phyloP scores from a whole-genome alignment of 2,329 filamentous ascomycete genomes.

The Calonectria crousiana region DNA sequence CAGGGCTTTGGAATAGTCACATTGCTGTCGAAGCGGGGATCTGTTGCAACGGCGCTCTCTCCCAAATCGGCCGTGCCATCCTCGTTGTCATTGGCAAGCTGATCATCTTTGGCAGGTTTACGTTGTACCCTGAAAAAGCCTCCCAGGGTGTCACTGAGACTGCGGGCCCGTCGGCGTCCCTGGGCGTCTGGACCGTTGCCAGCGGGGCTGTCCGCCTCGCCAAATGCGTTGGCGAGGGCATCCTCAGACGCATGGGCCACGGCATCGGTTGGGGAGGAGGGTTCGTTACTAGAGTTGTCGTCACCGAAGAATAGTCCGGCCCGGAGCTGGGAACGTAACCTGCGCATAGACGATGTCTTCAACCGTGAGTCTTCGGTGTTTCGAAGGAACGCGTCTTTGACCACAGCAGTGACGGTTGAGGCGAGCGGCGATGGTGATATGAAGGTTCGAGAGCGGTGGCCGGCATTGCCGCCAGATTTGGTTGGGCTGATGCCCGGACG shows the following conservation, averaged over 20 bases:
- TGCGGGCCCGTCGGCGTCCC: slow-evolving; percentile 50
- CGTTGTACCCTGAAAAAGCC: slow-evolving; percentile 53
- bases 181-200: slow-evolving; percentile 30
- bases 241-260: slow-evolving; percentile 43
- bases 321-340: slow-evolving; percentile 63
- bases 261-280: slow-evolving; percentile 15
- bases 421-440: slow-evolving; percentile 72
- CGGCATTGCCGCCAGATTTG: slow-evolving; percentile 42
- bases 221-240: slow-evolving; percentile 36
- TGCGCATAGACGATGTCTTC: slow-evolving; percentile 59
- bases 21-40: slow-evolving; percentile 14
- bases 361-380: slow-evolving; percentile 55
- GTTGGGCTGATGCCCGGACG: slow-evolving; percentile 44
- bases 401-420: slow-evolving; percentile 69
- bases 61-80: slow-evolving; percentile 28
- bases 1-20: slow-evolving; percentile 16
- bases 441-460: slow-evolving; percentile 58
- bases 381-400: slow-evolving; percentile 67
- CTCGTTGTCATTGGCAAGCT: slow-evolving; percentile 37
- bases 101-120: slow-evolving; percentile 46
- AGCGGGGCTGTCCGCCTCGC: slow-evolving; percentile 31
- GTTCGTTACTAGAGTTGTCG: slow-evolving; percentile 50
- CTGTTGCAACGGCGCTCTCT: not conserved
- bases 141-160: slow-evolving; percentile 57
- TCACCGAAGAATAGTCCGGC: slow-evolving; percentile 68